Evolutionary conservation across 441 rosid genomes (phyloP).

Genomic region (Gossypium schwendimanii): DNA sequence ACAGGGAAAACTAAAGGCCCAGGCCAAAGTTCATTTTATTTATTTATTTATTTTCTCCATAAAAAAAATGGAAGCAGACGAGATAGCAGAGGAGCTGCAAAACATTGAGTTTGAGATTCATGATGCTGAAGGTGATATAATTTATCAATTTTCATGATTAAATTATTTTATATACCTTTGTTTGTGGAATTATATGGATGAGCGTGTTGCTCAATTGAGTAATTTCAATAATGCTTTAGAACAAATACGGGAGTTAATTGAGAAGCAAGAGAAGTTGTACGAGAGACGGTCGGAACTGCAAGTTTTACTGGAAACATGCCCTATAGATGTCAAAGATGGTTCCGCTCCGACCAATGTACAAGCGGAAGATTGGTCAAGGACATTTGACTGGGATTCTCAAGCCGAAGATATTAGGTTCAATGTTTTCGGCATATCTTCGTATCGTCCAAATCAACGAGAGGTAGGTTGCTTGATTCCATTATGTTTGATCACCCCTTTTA

Average conservation of each 20-base stretch:
- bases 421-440: slow-evolving; percentile 73
- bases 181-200: slow-evolving; percentile 9
- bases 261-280: slow-evolving; percentile 63
- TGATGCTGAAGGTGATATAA: slow-evolving; percentile 48
- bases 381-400: slow-evolving; percentile 81
- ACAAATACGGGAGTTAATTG: slow-evolving; percentile 57
- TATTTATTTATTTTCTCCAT: neutral
- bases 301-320: slow-evolving; percentile 45
- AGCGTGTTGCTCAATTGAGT: neutral
- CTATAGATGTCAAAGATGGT: slow-evolving; percentile 25
- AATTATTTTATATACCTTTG: neutral
- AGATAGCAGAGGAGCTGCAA: slow-evolving; percentile 45
- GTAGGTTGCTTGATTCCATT: slow-evolving; percentile 31
- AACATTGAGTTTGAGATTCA: slow-evolving; percentile 41
- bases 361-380: slow-evolving; percentile 58
- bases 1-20: neutral
- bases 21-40: neutral
- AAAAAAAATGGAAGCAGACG: slow-evolving; percentile 36
- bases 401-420: slow-evolving; percentile 69
- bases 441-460: slow-evolving; percentile 85
- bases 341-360: slow-evolving; percentile 15
- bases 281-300: slow-evolving; percentile 68
- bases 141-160: neutral
- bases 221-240: slow-evolving; percentile 27
- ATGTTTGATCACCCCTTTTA: neutral